Evolutionary conservation across 164 flowering plant genomes (phyloP).

Genomic region (Liriodendron chinense): DNA sequence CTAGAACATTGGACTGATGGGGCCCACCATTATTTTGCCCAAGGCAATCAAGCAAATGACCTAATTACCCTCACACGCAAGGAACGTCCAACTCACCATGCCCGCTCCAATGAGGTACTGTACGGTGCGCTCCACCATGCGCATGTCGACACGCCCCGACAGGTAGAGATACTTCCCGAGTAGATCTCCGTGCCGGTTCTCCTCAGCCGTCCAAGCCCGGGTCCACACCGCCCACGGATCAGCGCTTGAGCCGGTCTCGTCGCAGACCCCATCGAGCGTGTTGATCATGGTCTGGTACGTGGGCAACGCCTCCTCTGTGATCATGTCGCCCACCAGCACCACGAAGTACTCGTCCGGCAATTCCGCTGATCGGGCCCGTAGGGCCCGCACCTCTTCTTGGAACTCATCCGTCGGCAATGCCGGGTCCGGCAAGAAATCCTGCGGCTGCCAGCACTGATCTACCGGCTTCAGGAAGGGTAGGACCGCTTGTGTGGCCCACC

Average conservation of each 20-base stretch:
- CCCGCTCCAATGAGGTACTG: slow-evolving; percentile 43
- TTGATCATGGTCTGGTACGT: slow-evolving; percentile 37
- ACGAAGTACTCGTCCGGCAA: slow-evolving; percentile 40
- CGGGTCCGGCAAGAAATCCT: slow-evolving; percentile 41
- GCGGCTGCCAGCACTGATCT: slow-evolving; percentile 45
- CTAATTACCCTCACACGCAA: not conserved
- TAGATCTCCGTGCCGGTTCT: slow-evolving; percentile 29
- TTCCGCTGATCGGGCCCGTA: slow-evolving; percentile 27
- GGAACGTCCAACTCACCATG: slow-evolving; percentile 29
- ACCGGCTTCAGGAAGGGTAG: slow-evolving; percentile 36
- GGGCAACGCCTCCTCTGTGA: slow-evolving; percentile 32
- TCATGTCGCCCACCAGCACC: slow-evolving; percentile 42
- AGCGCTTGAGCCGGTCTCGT: slow-evolving; percentile 31
- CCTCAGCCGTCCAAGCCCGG: slow-evolving; percentile 37
- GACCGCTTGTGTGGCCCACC: slow-evolving; percentile 24
- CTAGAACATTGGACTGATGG: too few species aligned
- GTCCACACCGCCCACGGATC: slow-evolving; percentile 44
- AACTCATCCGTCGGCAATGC: slow-evolving; percentile 23
- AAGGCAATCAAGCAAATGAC: too few species aligned
- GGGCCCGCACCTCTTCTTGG: slow-evolving; percentile 23
- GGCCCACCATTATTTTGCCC: too few species aligned
- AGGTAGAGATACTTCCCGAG: slow-evolving; percentile 38
- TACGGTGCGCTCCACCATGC: slow-evolving; percentile 31
- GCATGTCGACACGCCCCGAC: slow-evolving; percentile 47
- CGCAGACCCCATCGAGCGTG: slow-evolving; percentile 25